Conservation (phyloP, 352 stramenopile genomes). For the Blastocystis sp. region DNA sequence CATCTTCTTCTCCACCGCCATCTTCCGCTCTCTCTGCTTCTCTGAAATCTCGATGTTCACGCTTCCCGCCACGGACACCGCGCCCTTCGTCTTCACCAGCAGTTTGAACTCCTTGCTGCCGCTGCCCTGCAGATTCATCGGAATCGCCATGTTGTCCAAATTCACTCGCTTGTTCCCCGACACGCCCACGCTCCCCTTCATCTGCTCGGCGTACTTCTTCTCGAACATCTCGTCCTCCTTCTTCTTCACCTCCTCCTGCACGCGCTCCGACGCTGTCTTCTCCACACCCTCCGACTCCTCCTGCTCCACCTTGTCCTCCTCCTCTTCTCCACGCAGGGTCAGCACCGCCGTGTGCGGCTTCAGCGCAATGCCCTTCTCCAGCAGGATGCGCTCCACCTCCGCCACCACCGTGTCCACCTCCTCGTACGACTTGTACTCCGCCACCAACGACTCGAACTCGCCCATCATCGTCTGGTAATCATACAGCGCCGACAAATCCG, state of each 20-base stretch:
- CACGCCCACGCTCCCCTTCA: neutral
- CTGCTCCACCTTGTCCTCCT: neutral
- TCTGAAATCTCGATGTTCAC: neutral
- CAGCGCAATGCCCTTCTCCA: neutral
- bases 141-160: slow-evolving; percentile 49
- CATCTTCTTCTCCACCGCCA: neutral
- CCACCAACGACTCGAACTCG: neutral
- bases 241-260: neutral
- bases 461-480: slow-evolving; percentile 1
- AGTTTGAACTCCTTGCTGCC: neutral
- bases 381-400: neutral
- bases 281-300: neutral
- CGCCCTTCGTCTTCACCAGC: slow-evolving; percentile 13
- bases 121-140: slow-evolving; percentile 5
- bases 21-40: neutral
- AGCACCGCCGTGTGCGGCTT: neutral
- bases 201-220: slow-evolving; percentile 49
- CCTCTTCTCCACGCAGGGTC: neutral
- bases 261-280: neutral
- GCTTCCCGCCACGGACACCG: neutral
- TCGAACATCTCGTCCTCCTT: slow-evolving; percentile 9
- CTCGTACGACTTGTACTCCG: neutral
- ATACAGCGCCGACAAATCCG: slow-evolving; percentile 10
- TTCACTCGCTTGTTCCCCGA: neutral
- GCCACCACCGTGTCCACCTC: slow-evolving; percentile 10